Base-by-base conservation (phyloP, 2,329 filamentous ascomycete species). In the Colletotrichum falcatum region DNA sequence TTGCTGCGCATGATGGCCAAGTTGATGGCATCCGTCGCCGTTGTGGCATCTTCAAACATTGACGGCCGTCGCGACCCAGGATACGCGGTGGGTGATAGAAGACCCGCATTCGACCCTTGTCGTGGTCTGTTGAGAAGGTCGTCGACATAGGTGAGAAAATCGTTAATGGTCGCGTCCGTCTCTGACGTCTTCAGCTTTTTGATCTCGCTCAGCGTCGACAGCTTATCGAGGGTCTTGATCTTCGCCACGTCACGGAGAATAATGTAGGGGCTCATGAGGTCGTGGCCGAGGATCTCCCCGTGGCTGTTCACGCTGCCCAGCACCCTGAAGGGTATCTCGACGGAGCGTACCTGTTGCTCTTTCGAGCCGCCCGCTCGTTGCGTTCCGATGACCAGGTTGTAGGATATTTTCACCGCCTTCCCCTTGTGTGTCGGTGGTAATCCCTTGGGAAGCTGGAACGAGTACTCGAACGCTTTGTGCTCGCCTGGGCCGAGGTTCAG, bases 211-310 rank as follows among this genome's bases (percentile, higher is more conserved):
- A 72, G 70, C 30, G 59, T 71, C n/a, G 61, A 51, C 42, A 59
- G 64, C 74, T 82, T 80, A 53, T 85, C 84, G 54, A 89, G 75
- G 53, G 83, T 85, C 73, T 86, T 87, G 37, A 92, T 88, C 64
- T 88, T 87, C 3, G 96, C 95, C 79, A 93, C 89, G 76, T 98
- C 95, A 66, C 91, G 91, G 54, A 98, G 86, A 63, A 98, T 86
- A 37, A 98, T 93, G 77, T 98, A 97, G 0, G 96, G 96, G 48
- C 90, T 92, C 92, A 98, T 97, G 18, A 99, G 85, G 79, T 99
- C 95, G 79, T 99, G 95, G 1, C 94, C 94, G 18, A 98, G 87
- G 42, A 97, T 92, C 76, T 97, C 94, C 73, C 95, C 95, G 75
- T 94, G 89, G 71, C 89, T 90, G 81, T 97, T 97, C 46, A 99